These are phyloP conservation scores for Thelephora aurantiotincta DNA, from an alignment of 768 basidiomycete genomes.

Conservation along the genomic window DNA sequence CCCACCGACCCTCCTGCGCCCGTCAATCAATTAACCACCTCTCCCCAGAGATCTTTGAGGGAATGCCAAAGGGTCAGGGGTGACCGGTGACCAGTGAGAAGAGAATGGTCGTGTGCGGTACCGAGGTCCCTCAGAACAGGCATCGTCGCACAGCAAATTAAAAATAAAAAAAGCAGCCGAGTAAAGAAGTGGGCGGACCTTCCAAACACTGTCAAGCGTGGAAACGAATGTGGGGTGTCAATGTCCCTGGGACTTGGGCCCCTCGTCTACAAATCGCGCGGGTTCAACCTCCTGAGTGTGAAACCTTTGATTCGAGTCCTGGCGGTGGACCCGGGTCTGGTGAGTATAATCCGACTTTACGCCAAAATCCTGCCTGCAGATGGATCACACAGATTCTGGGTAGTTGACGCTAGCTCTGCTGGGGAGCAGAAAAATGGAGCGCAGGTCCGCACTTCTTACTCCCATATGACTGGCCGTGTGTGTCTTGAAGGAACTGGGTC, in stretches of 20 bases:
- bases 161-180: background rate
- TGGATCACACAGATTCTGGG: background rate
- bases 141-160: too few relatives aligned
- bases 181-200: background rate
- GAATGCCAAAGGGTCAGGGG: too few relatives aligned
- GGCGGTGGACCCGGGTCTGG: background rate
- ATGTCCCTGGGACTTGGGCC: background rate
- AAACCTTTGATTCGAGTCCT: too few relatives aligned
- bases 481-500: background rate
- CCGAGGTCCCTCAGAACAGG: too few relatives aligned
- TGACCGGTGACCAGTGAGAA: too few relatives aligned
- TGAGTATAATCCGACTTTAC: background rate
- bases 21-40: too few relatives aligned
- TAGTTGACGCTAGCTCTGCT: background rate
- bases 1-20: too few relatives aligned
- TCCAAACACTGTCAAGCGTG: background rate
- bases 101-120: too few relatives aligned
- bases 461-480: background rate
- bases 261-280: background rate
- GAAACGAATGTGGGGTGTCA: background rate
- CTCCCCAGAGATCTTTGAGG: too few relatives aligned
- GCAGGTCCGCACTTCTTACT: background rate
- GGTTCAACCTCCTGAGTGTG: too few relatives aligned
- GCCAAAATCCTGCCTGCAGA: background rate
- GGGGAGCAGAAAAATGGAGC: background rate